Evolutionary conservation across 129 eudicot genomes (phyloP).

Genomic region (Centaurea solstitialis): DNA sequence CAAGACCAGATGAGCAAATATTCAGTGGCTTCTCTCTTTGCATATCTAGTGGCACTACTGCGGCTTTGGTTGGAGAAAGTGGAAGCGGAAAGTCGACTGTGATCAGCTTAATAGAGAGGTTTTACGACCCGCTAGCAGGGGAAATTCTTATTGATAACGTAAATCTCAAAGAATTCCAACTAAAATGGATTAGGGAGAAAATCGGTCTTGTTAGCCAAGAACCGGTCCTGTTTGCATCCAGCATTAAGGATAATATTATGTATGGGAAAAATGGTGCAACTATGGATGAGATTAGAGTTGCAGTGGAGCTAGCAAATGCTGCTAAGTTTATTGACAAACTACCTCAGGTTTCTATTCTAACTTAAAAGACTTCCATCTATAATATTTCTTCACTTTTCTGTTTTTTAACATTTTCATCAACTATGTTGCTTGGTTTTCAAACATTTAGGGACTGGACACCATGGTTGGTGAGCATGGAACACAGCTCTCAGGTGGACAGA

Average conservation of each 20-base stretch:
- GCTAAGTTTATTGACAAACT: conserved; percentile 73
- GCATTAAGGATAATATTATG: conserved; percentile 78
- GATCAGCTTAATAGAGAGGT: conserved; percentile 74
- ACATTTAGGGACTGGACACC: conserved; percentile 64
- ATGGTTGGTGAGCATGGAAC: conserved; percentile 95
- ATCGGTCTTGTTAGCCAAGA: conserved; percentile 95
- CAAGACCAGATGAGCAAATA: conserved; percentile 72
- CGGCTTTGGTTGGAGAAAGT: conserved; percentile 88
- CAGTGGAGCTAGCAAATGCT: conserved; percentile 89
- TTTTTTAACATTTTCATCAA: background rate
- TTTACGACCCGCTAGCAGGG: conserved; percentile 84
- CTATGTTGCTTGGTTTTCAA: background rate
- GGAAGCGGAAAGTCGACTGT: conserved; percentile 90
- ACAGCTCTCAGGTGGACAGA: conserved; percentile 85
- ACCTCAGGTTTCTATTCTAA: conserved; percentile 47
- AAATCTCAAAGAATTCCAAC: conserved; percentile 70
- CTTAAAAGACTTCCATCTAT: background rate
- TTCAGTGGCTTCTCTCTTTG: conserved; percentile 69
- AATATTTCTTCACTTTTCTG: background rate
- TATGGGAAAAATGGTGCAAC: conserved; percentile 79
- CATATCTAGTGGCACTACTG: conserved; percentile 70
- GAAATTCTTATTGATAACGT: conserved; percentile 68
- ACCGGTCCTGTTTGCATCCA: conserved; percentile 74
- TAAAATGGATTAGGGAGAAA: conserved; percentile 78
- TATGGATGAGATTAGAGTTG: conserved; percentile 64